phyloP scores from a whole-genome alignment of 257 asterid species.

The Sherardia arvensis region DNA sequence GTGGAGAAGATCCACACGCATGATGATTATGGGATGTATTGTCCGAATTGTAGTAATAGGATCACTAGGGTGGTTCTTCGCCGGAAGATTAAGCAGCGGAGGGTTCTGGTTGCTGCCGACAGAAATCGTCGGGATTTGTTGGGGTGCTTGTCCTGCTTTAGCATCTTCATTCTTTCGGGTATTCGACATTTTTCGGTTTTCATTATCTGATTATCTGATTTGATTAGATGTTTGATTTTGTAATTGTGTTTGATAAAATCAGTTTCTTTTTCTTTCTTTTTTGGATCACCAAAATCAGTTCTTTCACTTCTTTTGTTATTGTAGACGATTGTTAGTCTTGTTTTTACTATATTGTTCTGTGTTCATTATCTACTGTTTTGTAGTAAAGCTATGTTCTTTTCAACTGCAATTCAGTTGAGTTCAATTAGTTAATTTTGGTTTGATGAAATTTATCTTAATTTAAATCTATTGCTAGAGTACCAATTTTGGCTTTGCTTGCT shows the following conservation, averaged over 20 bases:
- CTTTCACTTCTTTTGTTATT: not conserved
- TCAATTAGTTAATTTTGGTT: too few species aligned
- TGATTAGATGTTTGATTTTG: not conserved
- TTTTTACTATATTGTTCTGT: not conserved
- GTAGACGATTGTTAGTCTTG: not conserved
- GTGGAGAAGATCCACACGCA: conserved; percentile 46
- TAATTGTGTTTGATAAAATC: too few species aligned
- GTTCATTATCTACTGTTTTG: not conserved
- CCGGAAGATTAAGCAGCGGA: conserved; percentile 19
- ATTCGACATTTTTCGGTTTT: too few species aligned
- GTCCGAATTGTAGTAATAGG: conserved; percentile 48
- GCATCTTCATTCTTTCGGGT: conserved; percentile 47
- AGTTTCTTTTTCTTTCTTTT: too few species aligned
- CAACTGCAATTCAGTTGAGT: too few species aligned
- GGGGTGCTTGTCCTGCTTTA: conserved; percentile 61
- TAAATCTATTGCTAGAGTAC: too few species aligned
- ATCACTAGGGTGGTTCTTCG: conserved; percentile 57
- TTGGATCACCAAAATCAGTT: too few species aligned
- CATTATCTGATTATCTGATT: too few species aligned
- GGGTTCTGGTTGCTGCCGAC: not conserved
- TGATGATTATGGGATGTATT: conserved; percentile 26
- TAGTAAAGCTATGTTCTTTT: not conserved
- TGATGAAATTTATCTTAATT: too few species aligned
- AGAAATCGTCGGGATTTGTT: conserved; percentile 15
- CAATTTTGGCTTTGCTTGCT: too few species aligned